These are phyloP conservation scores for Pulveroboletus sp. DNA, from an alignment of 768 basidiomycete genomes.

Conservation along the genomic window DNA sequence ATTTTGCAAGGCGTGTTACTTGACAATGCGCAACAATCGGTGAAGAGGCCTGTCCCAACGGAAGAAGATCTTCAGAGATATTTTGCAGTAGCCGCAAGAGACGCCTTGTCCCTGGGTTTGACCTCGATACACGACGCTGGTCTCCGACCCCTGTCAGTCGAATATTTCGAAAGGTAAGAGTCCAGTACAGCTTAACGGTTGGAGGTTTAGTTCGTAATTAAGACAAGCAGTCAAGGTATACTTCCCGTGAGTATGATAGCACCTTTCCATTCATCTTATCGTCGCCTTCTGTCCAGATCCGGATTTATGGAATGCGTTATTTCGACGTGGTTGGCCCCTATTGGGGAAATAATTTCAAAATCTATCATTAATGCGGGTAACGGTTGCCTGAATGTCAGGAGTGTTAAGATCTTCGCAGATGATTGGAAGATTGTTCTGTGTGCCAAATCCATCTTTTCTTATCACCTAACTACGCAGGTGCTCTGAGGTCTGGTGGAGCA, in stretches of 20 bases:
- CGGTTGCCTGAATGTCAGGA: conserved; percentile 63
- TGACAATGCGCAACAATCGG: conserved; percentile 81
- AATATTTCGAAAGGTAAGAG: conserved; percentile 64
- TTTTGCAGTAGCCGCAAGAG: conserved; percentile 57
- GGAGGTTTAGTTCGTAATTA: conserved; percentile 1
- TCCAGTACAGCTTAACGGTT: background rate
- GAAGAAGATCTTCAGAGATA: conserved; percentile 56
- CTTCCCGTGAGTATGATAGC: conserved; percentile 49
- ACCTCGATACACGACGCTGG: conserved; percentile 88
- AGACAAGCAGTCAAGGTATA: conserved; percentile 58
- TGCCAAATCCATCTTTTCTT: background rate
- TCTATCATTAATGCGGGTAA: conserved; percentile 55
- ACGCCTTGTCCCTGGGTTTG: conserved; percentile 68
- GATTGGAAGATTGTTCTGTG: conserved; percentile 19
- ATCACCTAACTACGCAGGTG: conserved; percentile 47
- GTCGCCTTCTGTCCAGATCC: conserved; percentile 43
- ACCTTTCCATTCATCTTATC: conserved; percentile 4
- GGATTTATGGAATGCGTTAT: conserved; percentile 73
- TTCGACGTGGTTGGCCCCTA: conserved; percentile 64
- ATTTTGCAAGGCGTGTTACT: conserved; percentile 56
- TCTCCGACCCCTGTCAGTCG: conserved; percentile 59
- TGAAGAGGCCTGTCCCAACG: conserved; percentile 59
- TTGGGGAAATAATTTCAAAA: conserved; percentile 62
- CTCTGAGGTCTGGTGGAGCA: conserved; percentile 85
- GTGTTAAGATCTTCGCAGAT: conserved; percentile 75